phyloP scores from a whole-genome alignment of 129 eudicot species.

The Smallanthus sonchifolius region DNA sequence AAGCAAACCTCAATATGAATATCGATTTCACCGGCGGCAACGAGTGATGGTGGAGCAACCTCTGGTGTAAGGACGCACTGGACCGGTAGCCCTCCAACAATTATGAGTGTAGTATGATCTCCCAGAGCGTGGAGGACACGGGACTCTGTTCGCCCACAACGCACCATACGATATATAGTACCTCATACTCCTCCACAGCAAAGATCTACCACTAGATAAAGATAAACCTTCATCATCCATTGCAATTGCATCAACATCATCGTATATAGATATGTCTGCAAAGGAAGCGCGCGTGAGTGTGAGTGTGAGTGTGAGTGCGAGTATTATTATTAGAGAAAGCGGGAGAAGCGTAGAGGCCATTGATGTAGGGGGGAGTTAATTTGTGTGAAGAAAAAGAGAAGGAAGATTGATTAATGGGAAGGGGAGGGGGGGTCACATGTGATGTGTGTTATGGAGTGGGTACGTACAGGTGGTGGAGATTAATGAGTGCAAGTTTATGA shows the following conservation, averaged over 20 bases:
- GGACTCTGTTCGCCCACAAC: slow-evolving; percentile 66
- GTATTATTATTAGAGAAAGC: neutral
- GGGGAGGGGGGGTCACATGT: slow-evolving; percentile 15
- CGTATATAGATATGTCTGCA: neutral
- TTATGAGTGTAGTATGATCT: slow-evolving; percentile 74
- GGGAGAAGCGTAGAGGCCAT: slow-evolving; percentile 21
- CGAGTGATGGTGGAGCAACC: slow-evolving; percentile 81
- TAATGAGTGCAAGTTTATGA: slow-evolving; percentile 6
- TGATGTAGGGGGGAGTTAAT: neutral
- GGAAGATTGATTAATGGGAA: neutral
- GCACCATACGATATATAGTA: slow-evolving; percentile 77
- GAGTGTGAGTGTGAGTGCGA: neutral
- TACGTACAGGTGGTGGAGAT: slow-evolving; percentile 16
- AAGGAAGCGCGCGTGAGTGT: slow-evolving; percentile 10
- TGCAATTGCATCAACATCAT: slow-evolving; percentile 9
- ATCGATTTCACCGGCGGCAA: slow-evolving; percentile 50
- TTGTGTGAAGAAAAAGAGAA: slow-evolving; percentile 12
- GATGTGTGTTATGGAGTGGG: slow-evolving; percentile 23
- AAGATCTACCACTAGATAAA: slow-evolving; percentile 35
- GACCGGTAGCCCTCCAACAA: slow-evolving; percentile 58
- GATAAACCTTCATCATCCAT: slow-evolving; percentile 1
- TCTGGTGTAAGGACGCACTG: slow-evolving; percentile 58
- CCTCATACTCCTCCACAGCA: slow-evolving; percentile 44
- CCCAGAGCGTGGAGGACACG: slow-evolving; percentile 85
- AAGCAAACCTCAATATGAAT: neutral